Base-by-base conservation (phyloP, 2,329 filamentous ascomycete species). In the Paecilomyces fulvus region DNA sequence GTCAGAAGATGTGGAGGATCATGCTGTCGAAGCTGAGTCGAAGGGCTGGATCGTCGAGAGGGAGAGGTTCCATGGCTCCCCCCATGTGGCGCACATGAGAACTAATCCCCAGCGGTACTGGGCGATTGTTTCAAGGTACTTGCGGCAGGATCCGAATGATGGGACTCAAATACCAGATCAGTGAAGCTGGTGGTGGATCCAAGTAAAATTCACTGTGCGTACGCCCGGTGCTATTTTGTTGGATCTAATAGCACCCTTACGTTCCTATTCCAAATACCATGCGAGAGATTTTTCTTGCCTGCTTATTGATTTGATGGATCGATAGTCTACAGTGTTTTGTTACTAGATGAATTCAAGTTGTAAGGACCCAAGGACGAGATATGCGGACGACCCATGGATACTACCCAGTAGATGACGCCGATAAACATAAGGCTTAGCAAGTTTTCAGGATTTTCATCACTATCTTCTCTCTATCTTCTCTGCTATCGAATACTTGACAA, bases 41-140 rank as follows among this genome's bases (percentile, higher is more conserved):
- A 67, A 59, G 53, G 67, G 69, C 1, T 72, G 69, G 60, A 25
- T 53, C 10, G 74, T 76, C 14, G 59, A 60, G 20, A 64, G 64
- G 49, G 73, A 75, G 55, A 65, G 66, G 56, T 75, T 75, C 52
- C 53, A 61, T n/a, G 70, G 65, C 0, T 66, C 71, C 25, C 61
- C 65, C 46, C 74, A 76, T 67, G 73, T 75, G 53, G 67, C 63
- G 11, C 71, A 75, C 65, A 74, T 75, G 72, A 67, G 63, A 56
- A 57, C 57, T 2, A 69, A 73, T 53, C 70, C 69, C 3, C 67
- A 65, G 37, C 63, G 73, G 30, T 76, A 76, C 58, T 76, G 74
- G 74, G 56, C 54, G 2, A 66, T 74, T 57, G 63, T 76, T 20
- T 23, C 28, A 20, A 58, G 54, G 17, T 56, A 56, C 53, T 51